Evolutionary conservation across 2,329 filamentous ascomycete species (phyloP).

Genomic region (Botrytis byssoidea): DNA sequence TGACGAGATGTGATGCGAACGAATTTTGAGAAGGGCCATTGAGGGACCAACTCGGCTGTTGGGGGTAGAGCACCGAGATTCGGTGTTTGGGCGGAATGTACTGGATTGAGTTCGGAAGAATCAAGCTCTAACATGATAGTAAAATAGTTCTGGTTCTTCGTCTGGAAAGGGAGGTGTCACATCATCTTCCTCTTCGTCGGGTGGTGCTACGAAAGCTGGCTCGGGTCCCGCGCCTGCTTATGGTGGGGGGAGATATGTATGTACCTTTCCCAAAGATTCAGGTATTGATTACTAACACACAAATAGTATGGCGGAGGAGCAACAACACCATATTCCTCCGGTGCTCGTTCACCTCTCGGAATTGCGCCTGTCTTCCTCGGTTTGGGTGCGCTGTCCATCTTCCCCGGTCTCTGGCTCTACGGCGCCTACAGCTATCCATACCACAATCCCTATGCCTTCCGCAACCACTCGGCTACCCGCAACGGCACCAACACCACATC

Average conservation of each 20-base stretch:
- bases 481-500: constrained; percentile 38
- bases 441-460: constrained; percentile 54
- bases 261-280: background rate
- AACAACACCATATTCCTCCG: constrained; percentile 57
- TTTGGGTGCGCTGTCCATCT: constrained; percentile 44
- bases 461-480: constrained; percentile 44
- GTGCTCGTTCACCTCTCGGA: constrained; percentile 47
- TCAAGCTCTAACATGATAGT: constrained; percentile 11
- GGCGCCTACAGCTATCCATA: constrained; percentile 62
- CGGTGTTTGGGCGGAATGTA: background rate
- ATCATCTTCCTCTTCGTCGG: constrained; percentile 39
- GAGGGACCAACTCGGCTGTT: background rate
- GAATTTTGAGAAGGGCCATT: background rate
- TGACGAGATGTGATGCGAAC: background rate
- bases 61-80: background rate
- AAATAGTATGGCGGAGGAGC: constrained; percentile 62
- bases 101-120: background rate
- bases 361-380: constrained; percentile 55
- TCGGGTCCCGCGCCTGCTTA: constrained; percentile 57
- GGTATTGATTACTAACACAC: background rate
- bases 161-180: constrained; percentile 26
- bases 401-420: constrained; percentile 61
- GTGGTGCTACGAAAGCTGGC: constrained; percentile 56
- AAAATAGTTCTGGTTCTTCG: constrained; percentile 27
- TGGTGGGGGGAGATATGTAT: constrained; percentile 56